These are phyloP conservation scores for Cryptococcus sp. DNA, from an alignment of 1,284 basidiomycete genomes.

Conservation along the genomic window DNA sequence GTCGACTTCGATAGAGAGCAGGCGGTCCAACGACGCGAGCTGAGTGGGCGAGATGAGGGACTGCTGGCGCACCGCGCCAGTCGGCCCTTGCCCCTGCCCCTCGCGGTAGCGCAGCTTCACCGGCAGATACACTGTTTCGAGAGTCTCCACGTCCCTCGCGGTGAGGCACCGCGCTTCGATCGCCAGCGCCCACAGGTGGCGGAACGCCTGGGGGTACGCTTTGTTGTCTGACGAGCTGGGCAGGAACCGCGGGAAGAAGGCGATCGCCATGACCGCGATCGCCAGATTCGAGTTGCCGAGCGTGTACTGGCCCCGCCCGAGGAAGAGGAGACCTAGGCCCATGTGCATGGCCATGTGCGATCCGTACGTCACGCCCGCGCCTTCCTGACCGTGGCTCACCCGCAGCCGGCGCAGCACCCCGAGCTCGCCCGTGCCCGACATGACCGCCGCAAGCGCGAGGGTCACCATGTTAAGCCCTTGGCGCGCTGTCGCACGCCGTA, in stretches of 20 bases:
- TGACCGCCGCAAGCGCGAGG: conserved; percentile 80
- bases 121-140: conserved; percentile 83
- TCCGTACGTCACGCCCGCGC: conserved; percentile 74
- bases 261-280: conserved; percentile 80
- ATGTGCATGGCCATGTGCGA: conserved; percentile 88
- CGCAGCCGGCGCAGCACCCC: conserved; percentile 83
- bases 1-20: conserved; percentile 77
- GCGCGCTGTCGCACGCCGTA: conserved; percentile 79
- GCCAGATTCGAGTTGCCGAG: conserved; percentile 87
- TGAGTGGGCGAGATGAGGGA: conserved; percentile 86
- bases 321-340: conserved; percentile 87
- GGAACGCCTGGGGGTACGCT: conserved; percentile 84
- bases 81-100: conserved; percentile 26
- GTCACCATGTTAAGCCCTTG: conserved; percentile 85
- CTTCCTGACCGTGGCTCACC: conserved; percentile 85
- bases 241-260: conserved; percentile 88
- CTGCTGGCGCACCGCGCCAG: conserved; percentile 55
- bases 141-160: conserved; percentile 83
- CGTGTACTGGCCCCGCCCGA: conserved; percentile 89
- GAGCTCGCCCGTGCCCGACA: conserved; percentile 95
- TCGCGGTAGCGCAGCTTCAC: conserved; percentile 77
- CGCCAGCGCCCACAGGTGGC: conserved; percentile 94
- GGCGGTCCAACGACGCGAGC: conserved; percentile 76
- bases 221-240: conserved; percentile 78
- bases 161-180: conserved; percentile 89